Evolutionary conservation across 2,329 filamentous ascomycete genomes (phyloP), one percentile per base, ranked within the genome.

Genomic region (Conoideocrella luteorostrata): DNA sequence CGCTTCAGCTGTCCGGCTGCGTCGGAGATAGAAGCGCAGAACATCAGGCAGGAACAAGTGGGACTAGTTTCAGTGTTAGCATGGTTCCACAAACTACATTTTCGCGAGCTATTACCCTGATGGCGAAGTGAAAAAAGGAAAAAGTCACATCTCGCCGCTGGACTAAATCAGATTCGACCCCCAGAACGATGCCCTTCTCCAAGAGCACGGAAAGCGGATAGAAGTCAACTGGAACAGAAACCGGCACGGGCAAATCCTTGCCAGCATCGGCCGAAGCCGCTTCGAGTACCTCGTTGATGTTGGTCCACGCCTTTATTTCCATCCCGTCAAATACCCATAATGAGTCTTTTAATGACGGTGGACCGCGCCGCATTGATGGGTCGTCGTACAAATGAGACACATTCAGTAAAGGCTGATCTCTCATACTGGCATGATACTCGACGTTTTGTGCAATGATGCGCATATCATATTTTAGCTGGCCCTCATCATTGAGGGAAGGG

Each of bases 381-480:
- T 57, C 56, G 34, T 62, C 56, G 4, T 50, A 51, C 26, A 50
- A 50, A 18, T 54, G 51, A 23, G 47, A 67, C 47, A 47, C 53
- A 47, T 54, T 68, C 49, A 66, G 52, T 52, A 64, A 39, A 6
- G 80, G 80, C 56, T 94, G 86, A 58, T 98, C 93, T 50, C 90
- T 82, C 80, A 94, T 94, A 55, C 93, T 80, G 43, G 84, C 84
- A 61, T 95, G 96, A 56, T 93, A 97, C 62, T 98, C 93, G 32
- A 97, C 89, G 56, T 95, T 94, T 56, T 96, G 88, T 11, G 90
- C 89, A 58, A 98, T 85, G 47, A 97, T 85, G 9, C 90, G 85
- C 93, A 98, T 98, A 59, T 97, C 91, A 59, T 98, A 98, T 68
- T 96, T 97, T 41, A 96, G 74, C 53, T 89, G 85, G 5, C 87